A percentile compares a stretch with the other conserved stretches of the same genome.
phyloP scores from a whole-genome alignment of 1,139 yeast genomes.

The Meyerozyma carpophila region DNA sequence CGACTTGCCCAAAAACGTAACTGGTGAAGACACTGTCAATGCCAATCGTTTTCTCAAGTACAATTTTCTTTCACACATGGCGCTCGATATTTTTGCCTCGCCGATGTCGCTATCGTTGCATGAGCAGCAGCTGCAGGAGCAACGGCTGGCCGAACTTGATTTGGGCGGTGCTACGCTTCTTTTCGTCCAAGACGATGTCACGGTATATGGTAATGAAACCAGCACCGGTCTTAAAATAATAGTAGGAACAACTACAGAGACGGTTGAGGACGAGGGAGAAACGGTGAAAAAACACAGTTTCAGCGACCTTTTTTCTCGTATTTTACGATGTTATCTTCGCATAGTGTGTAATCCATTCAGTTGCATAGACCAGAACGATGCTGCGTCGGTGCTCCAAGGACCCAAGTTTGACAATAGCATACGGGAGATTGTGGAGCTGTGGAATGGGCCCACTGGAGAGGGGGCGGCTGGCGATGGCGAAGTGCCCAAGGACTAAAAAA shows the following conservation, averaged over 20 bases:
- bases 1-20: conserved; percentile 16
- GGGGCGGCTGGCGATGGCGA: neutral
- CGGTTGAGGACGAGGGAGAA: conserved; percentile 3
- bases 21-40: conserved; percentile 11
- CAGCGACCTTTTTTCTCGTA: conserved; percentile 30
- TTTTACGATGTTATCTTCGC: conserved; percentile 47
- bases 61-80: conserved; percentile 63
- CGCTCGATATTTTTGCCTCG: conserved; percentile 56
- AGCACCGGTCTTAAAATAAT: conserved; percentile 57
- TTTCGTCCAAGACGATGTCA: conserved; percentile 56
- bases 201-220: conserved; percentile 59
- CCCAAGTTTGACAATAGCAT: conserved; percentile 35
- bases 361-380: conserved; percentile 15
- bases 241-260: conserved; percentile 33
- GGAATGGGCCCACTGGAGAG: conserved; percentile 15
- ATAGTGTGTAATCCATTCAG: conserved; percentile 56
- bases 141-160: conserved; percentile 21
- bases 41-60: conserved; percentile 50
- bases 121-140: conserved; percentile 35
- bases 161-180: conserved; percentile 34
- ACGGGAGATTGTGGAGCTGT: conserved; percentile 25
- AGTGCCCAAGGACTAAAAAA: neutral
- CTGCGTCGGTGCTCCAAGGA: conserved; percentile 23
- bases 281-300: conserved; percentile 6
- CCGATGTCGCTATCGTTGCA: conserved; percentile 39